Base-by-base conservation (phyloP, 169 alveolate species). In the Plasmodium relictum region DNA sequence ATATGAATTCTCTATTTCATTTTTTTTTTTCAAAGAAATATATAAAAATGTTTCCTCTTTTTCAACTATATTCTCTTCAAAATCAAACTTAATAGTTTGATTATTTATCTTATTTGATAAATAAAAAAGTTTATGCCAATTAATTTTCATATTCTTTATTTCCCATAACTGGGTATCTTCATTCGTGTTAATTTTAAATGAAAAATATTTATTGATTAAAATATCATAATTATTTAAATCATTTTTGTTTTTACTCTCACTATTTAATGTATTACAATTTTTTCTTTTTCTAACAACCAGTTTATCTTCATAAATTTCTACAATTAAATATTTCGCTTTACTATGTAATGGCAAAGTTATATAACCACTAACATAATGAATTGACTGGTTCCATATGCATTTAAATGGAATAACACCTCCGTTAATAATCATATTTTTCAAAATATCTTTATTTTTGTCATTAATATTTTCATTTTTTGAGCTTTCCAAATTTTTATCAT, bases 141-240 rank as follows among this genome's bases (percentile, higher is more conserved):
- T 85, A 22, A 85, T 71, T 85, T 69, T 59, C 41, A 70, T 45
- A 54, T 70, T 85, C 59, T 85, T 62, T 52, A 85, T 70, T 85
- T 85, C 92, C 92, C 92, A 85, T 39, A 85, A n/a, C 61, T 85
- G 92, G 22, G 92, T 70, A 37, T 85, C 92, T 69, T 85, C 92
- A 70, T 70, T 52, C 31, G n/a, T 72, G 37, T 61, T 56, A 20
- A 85, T 52, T 72, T 85, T 85, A 37, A 56, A 85, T 24, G 87
- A 63, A 20, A 85, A 85, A 20, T 72, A 1, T 62, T 70, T 85
- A 48, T 85, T 22, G 42, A 85, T 70, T 44, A 85, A 56, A n/a
- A 65, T 37, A 14, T 71, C 87, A 31, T 20, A 45, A 45, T 42
- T 26, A 37, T 18, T 9, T 58, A 7, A 10, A 42, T 24, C 44